These are phyloP conservation scores for Termitomyces sp. DNA, from an alignment of 768 basidiomycete genomes.

Conservation along the genomic window DNA sequence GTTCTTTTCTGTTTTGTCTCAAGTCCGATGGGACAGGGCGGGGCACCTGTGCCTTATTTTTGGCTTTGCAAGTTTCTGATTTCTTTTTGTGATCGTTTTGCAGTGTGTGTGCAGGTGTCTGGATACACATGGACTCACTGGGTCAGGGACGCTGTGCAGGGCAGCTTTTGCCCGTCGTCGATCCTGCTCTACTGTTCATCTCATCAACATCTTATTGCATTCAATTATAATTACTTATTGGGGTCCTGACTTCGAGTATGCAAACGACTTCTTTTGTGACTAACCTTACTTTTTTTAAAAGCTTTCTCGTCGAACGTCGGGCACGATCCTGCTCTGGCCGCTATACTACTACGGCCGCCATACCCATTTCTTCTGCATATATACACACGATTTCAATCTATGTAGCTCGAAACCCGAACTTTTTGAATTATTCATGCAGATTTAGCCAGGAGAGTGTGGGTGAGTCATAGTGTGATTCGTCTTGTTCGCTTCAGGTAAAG, in stretches of 20 bases:
- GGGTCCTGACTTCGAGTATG: neutral
- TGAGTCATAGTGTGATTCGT: neutral
- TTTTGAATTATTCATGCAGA: neutral
- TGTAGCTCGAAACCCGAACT: too few species aligned
- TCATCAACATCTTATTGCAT: slow-evolving; percentile 1
- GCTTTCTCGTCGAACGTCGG: neutral
- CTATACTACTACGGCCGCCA: neutral
- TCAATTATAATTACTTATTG: neutral
- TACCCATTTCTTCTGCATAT: slow-evolving; percentile 2
- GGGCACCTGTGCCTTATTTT: slow-evolving; percentile 2
- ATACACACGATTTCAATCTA: neutral
- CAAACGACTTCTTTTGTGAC: too few species aligned
- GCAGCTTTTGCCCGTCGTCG: neutral
- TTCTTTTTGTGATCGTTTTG: neutral
- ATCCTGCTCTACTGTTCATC: neutral
- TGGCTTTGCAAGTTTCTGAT: neutral
- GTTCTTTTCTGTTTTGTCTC: neutral
- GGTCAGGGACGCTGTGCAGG: neutral
- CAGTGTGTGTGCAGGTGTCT: neutral
- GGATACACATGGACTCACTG: neutral
- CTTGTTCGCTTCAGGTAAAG: neutral
- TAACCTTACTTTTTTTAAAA: too few species aligned
- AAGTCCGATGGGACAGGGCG: neutral
- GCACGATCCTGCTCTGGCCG: too few species aligned
- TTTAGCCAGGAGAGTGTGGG: too few species aligned